Conservation (phyloP, 805 yeast species). For the Wickerhamiella occidentalis region DNA sequence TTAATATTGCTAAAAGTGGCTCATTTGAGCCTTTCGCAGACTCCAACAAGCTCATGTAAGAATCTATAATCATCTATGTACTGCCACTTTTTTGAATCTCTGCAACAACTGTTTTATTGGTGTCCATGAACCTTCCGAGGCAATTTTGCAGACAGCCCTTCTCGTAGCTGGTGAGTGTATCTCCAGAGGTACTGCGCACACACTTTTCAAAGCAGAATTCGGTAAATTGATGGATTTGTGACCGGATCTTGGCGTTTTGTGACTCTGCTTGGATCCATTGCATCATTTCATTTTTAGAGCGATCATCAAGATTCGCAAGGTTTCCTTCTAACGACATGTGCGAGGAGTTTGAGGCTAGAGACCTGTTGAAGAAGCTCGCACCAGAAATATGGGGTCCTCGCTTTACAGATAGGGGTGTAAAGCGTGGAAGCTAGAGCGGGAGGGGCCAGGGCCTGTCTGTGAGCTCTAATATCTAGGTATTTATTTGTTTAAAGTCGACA, state of each 20-base stretch:
- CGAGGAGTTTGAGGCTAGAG: neutral
- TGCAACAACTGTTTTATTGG: constrained; percentile 73
- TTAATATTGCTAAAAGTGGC: neutral
- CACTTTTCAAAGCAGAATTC: constrained; percentile 87
- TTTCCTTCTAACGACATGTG: constrained; percentile 22
- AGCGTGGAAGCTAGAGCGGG: too few species aligned
- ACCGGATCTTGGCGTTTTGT: constrained; percentile 71
- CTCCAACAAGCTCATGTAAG: neutral
- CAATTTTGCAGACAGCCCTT: constrained; percentile 68
- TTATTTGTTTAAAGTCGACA: too few species aligned
- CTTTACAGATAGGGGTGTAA: too few species aligned
- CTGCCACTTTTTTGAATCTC: constrained; percentile 19
- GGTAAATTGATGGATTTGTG: constrained; percentile 71
- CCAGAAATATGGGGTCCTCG: too few species aligned
- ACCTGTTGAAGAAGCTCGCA: too few species aligned
- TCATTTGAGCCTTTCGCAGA: neutral
- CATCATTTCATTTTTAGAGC: constrained; percentile 60
- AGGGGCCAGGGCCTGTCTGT: too few species aligned
- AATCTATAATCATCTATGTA: neutral
- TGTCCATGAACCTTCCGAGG: constrained; percentile 73
- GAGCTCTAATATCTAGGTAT: too few species aligned
- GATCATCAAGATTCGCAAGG: constrained; percentile 40
- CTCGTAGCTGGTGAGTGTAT: constrained; percentile 44
- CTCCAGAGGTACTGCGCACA: constrained; percentile 33
- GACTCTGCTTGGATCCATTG: constrained; percentile 71